Base-by-base conservation (phyloP, 1,139 yeast genomes). In the Blastobotrys ciferrii region DNA sequence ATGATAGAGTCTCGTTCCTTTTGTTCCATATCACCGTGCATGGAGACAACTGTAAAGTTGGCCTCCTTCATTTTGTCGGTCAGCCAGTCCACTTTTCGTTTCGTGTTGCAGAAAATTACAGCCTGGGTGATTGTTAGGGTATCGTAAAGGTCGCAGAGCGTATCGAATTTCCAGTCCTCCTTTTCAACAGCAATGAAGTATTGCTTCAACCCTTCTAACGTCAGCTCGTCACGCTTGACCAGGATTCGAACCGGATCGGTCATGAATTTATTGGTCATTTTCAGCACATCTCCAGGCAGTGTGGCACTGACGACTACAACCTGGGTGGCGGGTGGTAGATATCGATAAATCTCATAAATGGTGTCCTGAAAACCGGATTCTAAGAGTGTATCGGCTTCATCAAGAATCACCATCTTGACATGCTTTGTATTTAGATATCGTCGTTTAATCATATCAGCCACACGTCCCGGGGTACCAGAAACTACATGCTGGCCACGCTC, bases 381-480 rank as follows among this genome's bases (percentile, higher is more conserved):
- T 73, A 92, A 82, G 92, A 92, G 84, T 79, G 91, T 97, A 80
- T 92, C 98, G 70, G 98, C 98, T 79, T 92, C 98, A 78, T 92
- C 98, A 73, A 92, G 81, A 71, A 92, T 87, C 77, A 92, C 86
- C 97, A 92, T 91, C 80, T 89, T 88, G 70, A 92, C 78, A 73
- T 84, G 80, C 66, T 87, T 85, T 63, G 97, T 88, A 74, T 80
- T 84, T 76, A 92, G 84, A 76, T 78, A 80, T 72, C 96, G 84
- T 74, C 97, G 84, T 74, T 87, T 89, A 70, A 92, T 92, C 95
- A 92, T 91, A 74, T 92, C 98, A 72, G 74, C 84, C 62, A 92
- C 97, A 80, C 98, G 88, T 74, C 98, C 98, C 72, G 98, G 98
- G 64, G 98, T 92, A 77, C 98, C 98, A 60, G 91, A 96, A 63